phyloP scores from a whole-genome alignment of 2,329 filamentous ascomycete genomes.

The Cladophialophora bantiana region DNA sequence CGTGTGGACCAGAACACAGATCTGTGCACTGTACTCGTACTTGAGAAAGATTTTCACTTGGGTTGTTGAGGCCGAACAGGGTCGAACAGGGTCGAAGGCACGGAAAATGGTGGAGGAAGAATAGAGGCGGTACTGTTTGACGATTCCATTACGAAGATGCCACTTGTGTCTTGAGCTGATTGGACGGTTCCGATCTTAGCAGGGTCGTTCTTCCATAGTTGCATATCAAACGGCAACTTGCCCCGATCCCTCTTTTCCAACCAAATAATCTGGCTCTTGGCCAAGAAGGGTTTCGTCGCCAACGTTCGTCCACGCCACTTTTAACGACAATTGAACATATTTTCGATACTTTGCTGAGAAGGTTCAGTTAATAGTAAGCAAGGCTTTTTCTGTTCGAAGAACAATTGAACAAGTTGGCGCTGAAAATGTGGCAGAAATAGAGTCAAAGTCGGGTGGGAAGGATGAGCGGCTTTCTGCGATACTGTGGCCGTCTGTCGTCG shows the following conservation, averaged over 20 bases:
- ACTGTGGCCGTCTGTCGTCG: constrained; percentile 7
- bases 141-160: constrained; percentile 8
- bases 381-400: background rate
- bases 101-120: background rate
- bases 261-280: background rate
- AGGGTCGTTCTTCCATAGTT: background rate
- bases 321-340: background rate
- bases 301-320: background rate
- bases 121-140: background rate
- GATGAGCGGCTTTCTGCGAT: constrained; percentile 9
- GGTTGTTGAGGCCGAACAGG: constrained; percentile 8
- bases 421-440: constrained; percentile 11
- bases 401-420: background rate
- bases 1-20: background rate
- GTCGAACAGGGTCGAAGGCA: background rate
- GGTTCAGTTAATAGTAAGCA: background rate
- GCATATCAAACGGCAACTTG: constrained; percentile 10
- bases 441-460: background rate
- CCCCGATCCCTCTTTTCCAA: constrained; percentile 10
- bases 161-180: constrained; percentile 10
- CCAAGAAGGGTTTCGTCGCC: constrained; percentile 5
- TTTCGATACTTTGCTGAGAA: background rate
- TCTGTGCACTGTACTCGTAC: background rate
- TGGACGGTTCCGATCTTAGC: constrained; percentile 10
- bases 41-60: background rate